phyloP scores from a whole-genome alignment of 495 filamentous ascomycete genomes.

The Aspergillus carlsbadensis region DNA sequence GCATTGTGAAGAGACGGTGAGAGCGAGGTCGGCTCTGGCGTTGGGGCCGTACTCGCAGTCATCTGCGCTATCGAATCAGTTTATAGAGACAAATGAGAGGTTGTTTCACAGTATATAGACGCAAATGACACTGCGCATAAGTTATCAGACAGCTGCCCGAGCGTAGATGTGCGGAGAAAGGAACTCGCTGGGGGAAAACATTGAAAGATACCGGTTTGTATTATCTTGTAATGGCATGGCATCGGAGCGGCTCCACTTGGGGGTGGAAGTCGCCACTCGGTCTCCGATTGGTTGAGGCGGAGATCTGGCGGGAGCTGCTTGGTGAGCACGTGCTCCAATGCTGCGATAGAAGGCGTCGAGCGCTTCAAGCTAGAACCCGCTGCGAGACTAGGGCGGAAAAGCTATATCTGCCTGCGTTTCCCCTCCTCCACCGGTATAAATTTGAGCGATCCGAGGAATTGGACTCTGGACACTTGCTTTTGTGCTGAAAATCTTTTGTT shows the following conservation, averaged over 20 bases:
- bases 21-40: slow-evolving; percentile 4
- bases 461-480: neutral
- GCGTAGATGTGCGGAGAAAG: neutral
- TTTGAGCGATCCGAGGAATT: neutral
- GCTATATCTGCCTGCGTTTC: neutral
- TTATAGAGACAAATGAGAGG: neutral
- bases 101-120: neutral
- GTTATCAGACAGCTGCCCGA: neutral
- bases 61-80: neutral
- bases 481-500: neutral
- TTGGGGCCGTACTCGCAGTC: neutral
- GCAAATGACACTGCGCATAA: neutral
- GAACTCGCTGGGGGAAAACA: too few relatives aligned
- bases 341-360: slow-evolving; percentile 8
- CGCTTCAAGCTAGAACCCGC: slow-evolving; percentile 1
- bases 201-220: neutral
- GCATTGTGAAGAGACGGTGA: slow-evolving; percentile 42
- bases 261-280: neutral
- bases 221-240: neutral
- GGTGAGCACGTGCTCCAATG: slow-evolving; percentile 8
- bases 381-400: neutral
- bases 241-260: neutral
- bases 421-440: neutral
- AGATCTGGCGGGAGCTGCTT: neutral
- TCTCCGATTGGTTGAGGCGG: slow-evolving; percentile 5